Evolutionary conservation across 2,329 filamentous ascomycete genomes (phyloP).

Genomic region (Monilinia polystroma): DNA sequence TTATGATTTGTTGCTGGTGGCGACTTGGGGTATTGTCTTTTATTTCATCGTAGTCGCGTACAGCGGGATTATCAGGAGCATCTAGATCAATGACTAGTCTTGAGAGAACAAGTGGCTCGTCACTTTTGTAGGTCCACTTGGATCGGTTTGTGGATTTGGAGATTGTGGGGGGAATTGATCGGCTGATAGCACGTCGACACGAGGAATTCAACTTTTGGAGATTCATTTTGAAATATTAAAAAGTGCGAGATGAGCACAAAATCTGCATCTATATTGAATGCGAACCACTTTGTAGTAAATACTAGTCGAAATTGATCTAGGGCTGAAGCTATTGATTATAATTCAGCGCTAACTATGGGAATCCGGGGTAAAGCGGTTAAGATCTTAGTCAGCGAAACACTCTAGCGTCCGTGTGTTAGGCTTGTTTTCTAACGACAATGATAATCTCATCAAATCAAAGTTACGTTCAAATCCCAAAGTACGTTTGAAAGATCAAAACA

Average conservation of each 20-base stretch:
- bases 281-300: background rate
- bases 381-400: constrained; percentile 10
- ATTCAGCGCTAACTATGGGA: constrained; percentile 2
- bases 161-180: background rate
- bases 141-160: constrained; percentile 24
- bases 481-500: background rate
- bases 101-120: constrained; percentile 42
- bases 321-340: background rate
- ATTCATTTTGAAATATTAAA: constrained; percentile 22
- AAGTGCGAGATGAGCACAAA: no score
- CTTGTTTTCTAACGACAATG: constrained; percentile 11
- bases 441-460: background rate
- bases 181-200: constrained; percentile 23
- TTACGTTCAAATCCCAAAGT: background rate
- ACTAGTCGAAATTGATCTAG: background rate
- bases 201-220: constrained; percentile 22
- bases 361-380: constrained; percentile 9
- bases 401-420: background rate
- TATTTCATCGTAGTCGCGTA: constrained; percentile 33
- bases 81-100: constrained; percentile 53
- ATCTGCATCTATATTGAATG: background rate
- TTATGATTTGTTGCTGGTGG: background rate
- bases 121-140: constrained; percentile 18
- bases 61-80: constrained; percentile 46
- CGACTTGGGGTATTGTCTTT: background rate